Evolutionary conservation across 208 protist species (phyloP).

Genomic region (Porcisia hertigi): DNA sequence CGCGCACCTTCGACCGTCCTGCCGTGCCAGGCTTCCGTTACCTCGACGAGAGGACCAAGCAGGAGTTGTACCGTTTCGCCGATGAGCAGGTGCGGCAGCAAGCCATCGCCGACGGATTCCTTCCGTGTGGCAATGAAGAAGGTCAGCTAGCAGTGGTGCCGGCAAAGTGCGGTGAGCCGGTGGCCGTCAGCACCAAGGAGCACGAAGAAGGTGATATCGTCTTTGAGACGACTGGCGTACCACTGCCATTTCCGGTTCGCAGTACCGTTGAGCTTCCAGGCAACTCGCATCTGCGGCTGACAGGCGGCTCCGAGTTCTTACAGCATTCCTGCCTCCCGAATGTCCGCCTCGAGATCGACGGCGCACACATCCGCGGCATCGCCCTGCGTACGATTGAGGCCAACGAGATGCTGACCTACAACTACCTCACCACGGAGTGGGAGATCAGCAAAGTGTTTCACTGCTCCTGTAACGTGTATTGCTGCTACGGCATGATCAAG

Average conservation of each 20-base stretch:
- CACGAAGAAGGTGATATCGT: conserved; percentile 49
- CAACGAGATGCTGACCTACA: conserved; percentile 79
- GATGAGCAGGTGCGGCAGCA: conserved; percentile 81
- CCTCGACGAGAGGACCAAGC: conserved; percentile 58
- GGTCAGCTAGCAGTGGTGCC: conserved; percentile 54
- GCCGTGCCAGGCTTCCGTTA: conserved; percentile 59
- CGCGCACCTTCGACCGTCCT: conserved; percentile 30
- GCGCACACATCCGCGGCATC: conserved; percentile 60
- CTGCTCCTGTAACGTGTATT: conserved; percentile 78
- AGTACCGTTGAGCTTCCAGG: conserved; percentile 81
- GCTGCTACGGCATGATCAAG: conserved; percentile 81
- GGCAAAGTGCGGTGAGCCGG: conserved; percentile 34
- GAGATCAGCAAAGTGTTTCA: conserved; percentile 81
- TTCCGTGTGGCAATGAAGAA: conserved; percentile 50
- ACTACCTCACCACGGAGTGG: conserved; percentile 90
- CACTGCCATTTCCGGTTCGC: conserved; percentile 73
- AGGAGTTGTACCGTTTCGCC: conserved; percentile 66
- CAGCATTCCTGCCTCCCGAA: conserved; percentile 88
- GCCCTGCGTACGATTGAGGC: conserved; percentile 74
- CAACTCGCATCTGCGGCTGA: conserved; percentile 72
- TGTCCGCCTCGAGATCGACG: conserved; percentile 71
- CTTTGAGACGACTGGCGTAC: conserved; percentile 72
- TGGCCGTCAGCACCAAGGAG: conserved; percentile 43
- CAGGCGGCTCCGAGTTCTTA: conserved; percentile 78
- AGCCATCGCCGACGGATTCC: conserved; percentile 69